Evolutionary conservation across 495 filamentous ascomycete genomes (phyloP).

Genomic region (Astrocystis sublimbata): DNA sequence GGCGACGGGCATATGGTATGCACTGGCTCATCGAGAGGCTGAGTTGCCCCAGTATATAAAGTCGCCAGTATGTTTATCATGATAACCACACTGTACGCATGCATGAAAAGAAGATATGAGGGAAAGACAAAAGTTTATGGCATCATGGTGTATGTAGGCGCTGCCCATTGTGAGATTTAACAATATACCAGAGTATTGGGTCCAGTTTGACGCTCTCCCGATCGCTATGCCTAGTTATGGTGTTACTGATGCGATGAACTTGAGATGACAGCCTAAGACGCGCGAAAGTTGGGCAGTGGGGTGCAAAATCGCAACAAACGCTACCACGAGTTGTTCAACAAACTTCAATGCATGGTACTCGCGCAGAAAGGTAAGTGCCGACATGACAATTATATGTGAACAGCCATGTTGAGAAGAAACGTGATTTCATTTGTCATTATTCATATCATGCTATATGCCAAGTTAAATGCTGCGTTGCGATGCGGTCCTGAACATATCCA

Average conservation of each 20-base stretch:
- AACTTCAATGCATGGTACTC: too few relatives aligned
- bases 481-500: background rate
- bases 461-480: too few relatives aligned
- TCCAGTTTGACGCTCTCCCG: background rate
- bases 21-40: background rate
- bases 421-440: conserved; percentile 12
- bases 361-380: too few relatives aligned
- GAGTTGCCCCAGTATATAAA: background rate
- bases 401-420: too few relatives aligned
- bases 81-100: conserved; percentile 7
- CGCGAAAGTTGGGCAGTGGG: too few relatives aligned
- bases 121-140: background rate
- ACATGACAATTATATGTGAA: too few relatives aligned
- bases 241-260: background rate
- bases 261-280: background rate
- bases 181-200: background rate
- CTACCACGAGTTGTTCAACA: too few relatives aligned
- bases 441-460: background rate
- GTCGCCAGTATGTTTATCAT: background rate
- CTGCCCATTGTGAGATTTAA: background rate
- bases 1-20: background rate
- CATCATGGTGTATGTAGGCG: background rate
- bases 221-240: background rate
- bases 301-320: too few relatives aligned
- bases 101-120: background rate